phyloP scores from a whole-genome alignment of 164 flowering plant species.

The Tetracentron sinense region DNA sequence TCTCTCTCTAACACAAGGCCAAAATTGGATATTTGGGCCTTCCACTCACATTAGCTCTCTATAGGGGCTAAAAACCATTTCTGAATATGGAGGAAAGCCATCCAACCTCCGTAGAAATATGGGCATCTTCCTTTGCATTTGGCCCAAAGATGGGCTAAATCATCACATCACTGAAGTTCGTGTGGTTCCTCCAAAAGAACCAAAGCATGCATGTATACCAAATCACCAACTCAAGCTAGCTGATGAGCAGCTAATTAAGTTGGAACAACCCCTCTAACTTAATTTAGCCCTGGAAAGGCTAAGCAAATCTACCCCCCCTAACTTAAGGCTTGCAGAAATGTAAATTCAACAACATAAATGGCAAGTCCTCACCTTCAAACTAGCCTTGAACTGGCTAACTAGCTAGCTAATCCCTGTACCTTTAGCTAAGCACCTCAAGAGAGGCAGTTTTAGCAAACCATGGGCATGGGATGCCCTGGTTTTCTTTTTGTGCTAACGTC shows the following conservation, averaged over 20 bases:
- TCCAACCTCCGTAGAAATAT: conserved; percentile 12
- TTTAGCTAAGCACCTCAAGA: conserved; percentile 22
- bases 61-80: conserved; percentile 40
- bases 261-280: conserved; percentile 13
- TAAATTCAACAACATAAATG: conserved; percentile 26
- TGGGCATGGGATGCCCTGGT: conserved; percentile 5
- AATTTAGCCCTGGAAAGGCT: conserved; percentile 38
- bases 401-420: conserved; percentile 21
- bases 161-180: not conserved
- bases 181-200: conserved; percentile 25
- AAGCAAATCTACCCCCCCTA: conserved; percentile 11
- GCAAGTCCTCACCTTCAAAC: conserved; percentile 10
- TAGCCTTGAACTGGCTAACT: conserved; percentile 17
- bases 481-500: not conserved
- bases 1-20: conserved; percentile 24
- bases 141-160: conserved; percentile 12
- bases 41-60: conserved; percentile 31
- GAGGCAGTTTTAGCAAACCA: conserved; percentile 28
- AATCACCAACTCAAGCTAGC: conserved; percentile 28
- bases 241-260: conserved; percentile 15
- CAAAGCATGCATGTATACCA: conserved; percentile 16
- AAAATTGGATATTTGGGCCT: conserved; percentile 29
- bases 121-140: conserved; percentile 8
- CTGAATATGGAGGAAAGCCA: conserved; percentile 24
- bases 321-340: conserved; percentile 31